phyloP scores from a whole-genome alignment of 768 basidiomycete genomes.

The Lactifluus subvellereus region DNA sequence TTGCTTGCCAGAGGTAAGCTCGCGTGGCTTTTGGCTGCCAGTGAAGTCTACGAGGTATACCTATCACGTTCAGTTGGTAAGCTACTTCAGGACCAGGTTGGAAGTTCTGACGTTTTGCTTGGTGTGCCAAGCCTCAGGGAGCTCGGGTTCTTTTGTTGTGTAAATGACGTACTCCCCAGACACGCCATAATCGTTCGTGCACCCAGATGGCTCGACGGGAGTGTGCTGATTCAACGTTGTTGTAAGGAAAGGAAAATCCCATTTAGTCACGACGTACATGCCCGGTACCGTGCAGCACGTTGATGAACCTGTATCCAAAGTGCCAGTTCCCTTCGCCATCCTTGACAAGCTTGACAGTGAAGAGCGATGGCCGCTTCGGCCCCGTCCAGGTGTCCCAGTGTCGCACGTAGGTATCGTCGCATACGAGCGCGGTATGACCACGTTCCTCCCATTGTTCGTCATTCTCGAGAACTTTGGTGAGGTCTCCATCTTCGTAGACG shows the following conservation, averaged over 20 bases:
- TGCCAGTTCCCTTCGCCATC: conserved; percentile 47
- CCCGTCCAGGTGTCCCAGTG: conserved; percentile 67
- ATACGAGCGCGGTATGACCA: conserved; percentile 58
- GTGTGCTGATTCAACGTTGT: conserved; percentile 39
- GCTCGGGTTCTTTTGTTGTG: conserved; percentile 76
- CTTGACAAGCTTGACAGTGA: conserved; percentile 54
- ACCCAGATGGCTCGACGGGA: conserved; percentile 87
- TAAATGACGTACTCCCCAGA: conserved; percentile 67
- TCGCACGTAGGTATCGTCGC: conserved; percentile 42
- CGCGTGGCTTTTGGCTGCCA: conserved; percentile 45
- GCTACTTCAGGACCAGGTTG: not conserved
- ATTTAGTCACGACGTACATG: conserved; percentile 45
- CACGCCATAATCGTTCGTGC: conserved; percentile 72
- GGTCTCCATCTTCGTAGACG: conserved; percentile 70
- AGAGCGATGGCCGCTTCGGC: conserved; percentile 65
- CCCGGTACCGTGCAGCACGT: conserved; percentile 58
- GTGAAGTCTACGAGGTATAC: conserved; percentile 63
- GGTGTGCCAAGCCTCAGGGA: conserved; percentile 80
- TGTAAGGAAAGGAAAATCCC: not conserved
- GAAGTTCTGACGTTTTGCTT: conserved; percentile 62
- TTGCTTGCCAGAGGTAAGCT: conserved; percentile 78
- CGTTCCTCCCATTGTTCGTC: conserved; percentile 69
- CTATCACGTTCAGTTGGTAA: conserved; percentile 33
- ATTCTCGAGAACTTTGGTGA: conserved; percentile 60
- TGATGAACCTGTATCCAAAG: conserved; percentile 47